Base-by-base conservation (phyloP, 1,139 yeast species). In the Yarrowia galli region DNA sequence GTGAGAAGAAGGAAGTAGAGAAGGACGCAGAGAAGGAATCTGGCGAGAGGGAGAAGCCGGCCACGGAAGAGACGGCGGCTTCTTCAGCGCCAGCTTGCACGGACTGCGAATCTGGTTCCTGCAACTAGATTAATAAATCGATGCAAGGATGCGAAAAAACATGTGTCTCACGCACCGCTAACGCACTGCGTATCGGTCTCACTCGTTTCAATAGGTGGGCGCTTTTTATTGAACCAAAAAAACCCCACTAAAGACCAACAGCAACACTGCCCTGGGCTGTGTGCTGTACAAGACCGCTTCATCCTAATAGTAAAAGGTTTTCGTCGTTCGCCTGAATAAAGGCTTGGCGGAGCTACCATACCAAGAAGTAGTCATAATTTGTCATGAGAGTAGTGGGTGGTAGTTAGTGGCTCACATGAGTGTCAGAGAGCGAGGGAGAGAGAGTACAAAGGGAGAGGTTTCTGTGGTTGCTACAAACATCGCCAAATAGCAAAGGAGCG, bases 201-300 rank as follows among this genome's bases (percentile, higher is more conserved):
- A 8, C 23, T n/a, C n/a, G n/a, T n/a, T n/a, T n/a, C n/a, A 28
- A 15, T 7, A 25, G 40, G 54, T 49, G 54, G 54, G 54, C 54
- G 23, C 46, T 7, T 15, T 15, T 8, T 22, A 45, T 45, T 46
- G 51, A 46, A 32, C 54, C 32, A 28, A 49, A 28, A 25, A 16
- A 28, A 28, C 3, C 51, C 35, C 35, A 23, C 28, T 46, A 23
- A 25, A 20, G 51, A 20, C 35, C 53, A 23, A 46, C 42, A 18
- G 58, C 38, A 16, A 53, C 60, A 53, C 60, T 53, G 60, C 60
- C 60, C 60, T 53, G 60, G 60, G 60, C 60, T 53, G 60, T 53
- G 25, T 22, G 22, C 53, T 45, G 49, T 45, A 45, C 51, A 25
- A 8, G 15, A 35, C 15, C 32, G 5, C 20, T n/a, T 18, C 15